These are phyloP conservation scores for Cercophora newfieldiana DNA, from an alignment of 495 filamentous ascomycete genomes.

Conservation along the genomic window DNA sequence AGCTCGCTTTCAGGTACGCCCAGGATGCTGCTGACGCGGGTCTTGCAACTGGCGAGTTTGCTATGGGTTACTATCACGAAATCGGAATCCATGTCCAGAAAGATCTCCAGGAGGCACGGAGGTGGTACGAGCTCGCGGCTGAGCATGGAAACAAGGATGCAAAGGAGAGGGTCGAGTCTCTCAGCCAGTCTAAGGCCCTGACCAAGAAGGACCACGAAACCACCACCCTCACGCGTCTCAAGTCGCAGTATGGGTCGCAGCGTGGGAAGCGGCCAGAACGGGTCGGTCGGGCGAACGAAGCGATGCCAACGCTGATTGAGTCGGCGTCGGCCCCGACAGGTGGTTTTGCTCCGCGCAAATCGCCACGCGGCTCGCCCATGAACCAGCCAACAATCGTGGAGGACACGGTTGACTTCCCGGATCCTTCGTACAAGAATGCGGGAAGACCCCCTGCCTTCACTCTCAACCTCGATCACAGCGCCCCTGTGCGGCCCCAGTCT, in stretches of 20 bases:
- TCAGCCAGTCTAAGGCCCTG: slow-evolving; percentile 81
- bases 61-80: slow-evolving; percentile 96
- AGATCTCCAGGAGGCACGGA: slow-evolving; percentile 78
- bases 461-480: slow-evolving; percentile 36
- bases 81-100: slow-evolving; percentile 85
- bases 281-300: slow-evolving; percentile 48
- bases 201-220: slow-evolving; percentile 91
- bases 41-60: slow-evolving; percentile 90
- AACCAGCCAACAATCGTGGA: slow-evolving; percentile 33
- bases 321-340: slow-evolving; percentile 12
- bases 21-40: slow-evolving; percentile 77
- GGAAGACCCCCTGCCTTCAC: slow-evolving; percentile 50
- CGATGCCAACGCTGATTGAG: slow-evolving; percentile 55
- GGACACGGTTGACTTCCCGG: slow-evolving; percentile 65
- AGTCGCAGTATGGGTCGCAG: slow-evolving; percentile 87
- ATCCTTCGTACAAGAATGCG: slow-evolving; percentile 53
- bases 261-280: slow-evolving; percentile 68
- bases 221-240: slow-evolving; percentile 84
- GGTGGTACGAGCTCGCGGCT: slow-evolving; percentile 89
- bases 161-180: slow-evolving; percentile 73
- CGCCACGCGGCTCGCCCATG: slow-evolving; percentile 21
- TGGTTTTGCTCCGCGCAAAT: slow-evolving; percentile 21
- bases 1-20: slow-evolving; percentile 87
- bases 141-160: slow-evolving; percentile 93
- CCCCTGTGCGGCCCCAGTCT: slow-evolving; percentile 48